Evolutionary conservation across 768 basidiomycete species (phyloP).

Genomic region (Tulasnella calospora): DNA sequence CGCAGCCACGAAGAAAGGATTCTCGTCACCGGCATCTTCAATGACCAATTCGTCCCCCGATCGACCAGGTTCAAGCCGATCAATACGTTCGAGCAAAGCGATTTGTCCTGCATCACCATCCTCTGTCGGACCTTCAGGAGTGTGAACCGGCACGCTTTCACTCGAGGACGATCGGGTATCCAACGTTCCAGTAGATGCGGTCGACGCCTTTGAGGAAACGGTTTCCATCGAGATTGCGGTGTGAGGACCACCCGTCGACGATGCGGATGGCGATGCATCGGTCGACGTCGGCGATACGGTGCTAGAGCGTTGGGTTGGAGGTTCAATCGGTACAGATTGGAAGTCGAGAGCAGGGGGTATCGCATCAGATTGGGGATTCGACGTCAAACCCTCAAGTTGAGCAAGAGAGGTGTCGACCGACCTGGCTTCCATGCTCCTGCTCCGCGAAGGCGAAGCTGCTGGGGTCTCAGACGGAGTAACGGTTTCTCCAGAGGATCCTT

Average conservation of each 20-base stretch:
- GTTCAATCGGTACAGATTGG: not conserved
- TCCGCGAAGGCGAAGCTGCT: not conserved
- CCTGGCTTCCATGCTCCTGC: not conserved
- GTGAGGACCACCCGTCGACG: not conserved
- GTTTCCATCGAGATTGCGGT: not conserved
- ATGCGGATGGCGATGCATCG: not conserved
- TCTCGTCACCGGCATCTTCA: not conserved
- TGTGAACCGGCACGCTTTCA: slow-evolving; percentile 3
- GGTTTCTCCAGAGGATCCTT: not conserved
- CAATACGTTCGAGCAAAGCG: not conserved
- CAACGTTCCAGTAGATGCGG: not conserved
- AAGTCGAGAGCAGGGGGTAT: not conserved
- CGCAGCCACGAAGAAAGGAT: not conserved
- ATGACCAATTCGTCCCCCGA: not conserved
- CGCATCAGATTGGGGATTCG: not conserved
- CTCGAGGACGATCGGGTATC: not conserved
- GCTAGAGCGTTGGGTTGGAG: not conserved
- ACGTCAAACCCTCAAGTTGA: not conserved
- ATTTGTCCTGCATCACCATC: not conserved
- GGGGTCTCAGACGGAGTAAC: slow-evolving; percentile 1
- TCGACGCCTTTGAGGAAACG: not conserved
- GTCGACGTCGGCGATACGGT: slow-evolving; percentile 6
- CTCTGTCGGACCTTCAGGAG: not conserved
- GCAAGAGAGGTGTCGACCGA: not conserved
- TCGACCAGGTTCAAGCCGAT: not conserved